phyloP scores from a whole-genome alignment of 305 asterid genomes.

The Ilex paraguariensis region DNA sequence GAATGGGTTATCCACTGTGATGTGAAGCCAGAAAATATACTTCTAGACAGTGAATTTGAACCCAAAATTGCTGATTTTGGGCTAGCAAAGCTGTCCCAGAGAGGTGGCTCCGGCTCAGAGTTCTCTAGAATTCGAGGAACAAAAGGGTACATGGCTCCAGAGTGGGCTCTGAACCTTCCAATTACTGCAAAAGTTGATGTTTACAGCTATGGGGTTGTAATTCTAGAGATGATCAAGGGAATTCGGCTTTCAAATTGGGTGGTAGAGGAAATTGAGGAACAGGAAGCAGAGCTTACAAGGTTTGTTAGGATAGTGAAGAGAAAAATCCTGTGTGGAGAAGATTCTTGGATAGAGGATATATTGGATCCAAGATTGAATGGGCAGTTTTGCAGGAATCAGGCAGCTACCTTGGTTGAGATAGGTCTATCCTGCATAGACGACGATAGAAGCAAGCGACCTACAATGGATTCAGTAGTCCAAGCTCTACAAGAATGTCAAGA shows the following conservation, averaged over 20 bases:
- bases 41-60: conserved; percentile 45
- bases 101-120: conserved; percentile 45
- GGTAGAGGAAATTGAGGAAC: conserved; percentile 20
- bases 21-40: conserved; percentile 74
- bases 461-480: conserved; percentile 64
- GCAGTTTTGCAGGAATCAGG: conserved; percentile 39
- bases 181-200: conserved; percentile 74
- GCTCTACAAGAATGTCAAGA: conserved; percentile 42
- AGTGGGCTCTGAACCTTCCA: conserved; percentile 63
- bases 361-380: conserved; percentile 59
- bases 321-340: conserved; percentile 18
- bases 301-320: conserved; percentile 23
- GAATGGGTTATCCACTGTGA: conserved; percentile 93
- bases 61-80: conserved; percentile 86
- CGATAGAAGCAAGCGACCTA: conserved; percentile 54
- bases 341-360: conserved; percentile 38
- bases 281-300: conserved; percentile 17
- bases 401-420: conserved; percentile 28
- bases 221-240: conserved; percentile 57
- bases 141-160: conserved; percentile 50
- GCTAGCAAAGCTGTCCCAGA: conserved; percentile 51
- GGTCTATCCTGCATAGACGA: conserved; percentile 59
- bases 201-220: conserved; percentile 66
- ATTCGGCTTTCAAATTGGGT: conserved; percentile 39
- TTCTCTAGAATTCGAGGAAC: conserved; percentile 59